phyloP scores from a whole-genome alignment of 2,329 filamentous ascomycete genomes.

The Penicillium sp. region DNA sequence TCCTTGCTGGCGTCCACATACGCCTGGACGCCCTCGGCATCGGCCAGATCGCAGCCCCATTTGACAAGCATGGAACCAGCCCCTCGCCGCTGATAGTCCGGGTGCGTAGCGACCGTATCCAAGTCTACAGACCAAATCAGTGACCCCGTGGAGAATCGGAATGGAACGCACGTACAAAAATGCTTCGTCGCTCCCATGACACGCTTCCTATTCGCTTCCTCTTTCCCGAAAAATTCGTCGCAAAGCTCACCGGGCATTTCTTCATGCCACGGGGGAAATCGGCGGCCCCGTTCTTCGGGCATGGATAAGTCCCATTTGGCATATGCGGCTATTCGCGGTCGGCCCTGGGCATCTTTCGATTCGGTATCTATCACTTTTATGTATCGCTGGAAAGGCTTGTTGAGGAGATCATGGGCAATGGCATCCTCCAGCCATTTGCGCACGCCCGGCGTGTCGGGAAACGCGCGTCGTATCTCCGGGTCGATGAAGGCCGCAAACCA shows the following conservation, averaged over 20 bases:
- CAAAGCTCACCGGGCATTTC: constrained; percentile 18
- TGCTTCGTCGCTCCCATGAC: constrained; percentile 21
- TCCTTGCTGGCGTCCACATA: constrained; percentile 39
- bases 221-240: constrained; percentile 19
- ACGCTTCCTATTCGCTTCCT: constrained; percentile 18
- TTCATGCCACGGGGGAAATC: constrained; percentile 29
- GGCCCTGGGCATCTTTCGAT: constrained; percentile 5
- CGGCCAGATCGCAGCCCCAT: constrained; percentile 38
- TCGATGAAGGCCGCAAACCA: constrained; percentile 26
- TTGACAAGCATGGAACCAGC: constrained; percentile 39
- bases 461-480: constrained; percentile 17
- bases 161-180: constrained; percentile 22
- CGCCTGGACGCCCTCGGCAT: constrained; percentile 30
- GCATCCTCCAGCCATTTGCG: constrained; percentile 25
- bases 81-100: constrained; percentile 40
- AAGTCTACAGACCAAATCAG: constrained; percentile 29
- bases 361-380: constrained; percentile 25
- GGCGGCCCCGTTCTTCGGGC: constrained; percentile 21
- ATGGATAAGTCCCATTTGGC: constrained; percentile 28
- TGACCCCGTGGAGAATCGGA: not conserved
- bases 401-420: constrained; percentile 17
- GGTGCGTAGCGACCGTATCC: constrained; percentile 40
- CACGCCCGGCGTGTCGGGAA: constrained; percentile 27
- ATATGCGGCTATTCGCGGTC: constrained; percentile 23
- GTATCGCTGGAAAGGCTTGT: constrained; percentile 23